Evolutionary conservation across 192 early-diverging fungal species (phyloP).

Genomic region (Backusella morwellensis): DNA sequence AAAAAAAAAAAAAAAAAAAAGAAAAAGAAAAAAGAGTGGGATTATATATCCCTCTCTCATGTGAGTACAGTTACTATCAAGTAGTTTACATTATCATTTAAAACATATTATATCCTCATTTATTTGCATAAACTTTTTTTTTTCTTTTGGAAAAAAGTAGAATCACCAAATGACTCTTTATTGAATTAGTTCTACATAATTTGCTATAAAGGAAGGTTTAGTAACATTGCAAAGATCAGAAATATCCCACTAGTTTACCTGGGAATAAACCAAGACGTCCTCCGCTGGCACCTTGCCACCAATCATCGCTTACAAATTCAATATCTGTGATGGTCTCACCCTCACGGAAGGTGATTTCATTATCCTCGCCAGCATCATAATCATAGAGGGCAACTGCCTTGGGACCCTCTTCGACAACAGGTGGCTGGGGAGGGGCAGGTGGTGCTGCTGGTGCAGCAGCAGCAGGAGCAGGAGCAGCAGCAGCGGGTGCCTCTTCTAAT

Average conservation of each 20-base stretch:
- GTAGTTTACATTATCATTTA: too few species aligned
- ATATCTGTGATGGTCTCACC: slow-evolving; percentile 77
- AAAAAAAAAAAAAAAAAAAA: too few species aligned
- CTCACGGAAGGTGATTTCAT: slow-evolving; percentile 81
- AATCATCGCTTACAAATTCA: slow-evolving; percentile 81
- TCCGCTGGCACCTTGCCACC: slow-evolving; percentile 85
- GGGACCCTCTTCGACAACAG: slow-evolving; percentile 34
- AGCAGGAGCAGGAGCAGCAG: slow-evolving; percentile 15
- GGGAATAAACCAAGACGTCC: slow-evolving; percentile 68
- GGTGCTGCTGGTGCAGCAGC: slow-evolving; percentile 23
- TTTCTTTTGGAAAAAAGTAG: too few species aligned
- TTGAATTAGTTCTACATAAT: slow-evolving; percentile 49
- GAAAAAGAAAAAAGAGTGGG: too few species aligned
- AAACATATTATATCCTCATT: too few species aligned
- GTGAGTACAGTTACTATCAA: too few species aligned
- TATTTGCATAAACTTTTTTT: too few species aligned
- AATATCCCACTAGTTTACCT: slow-evolving; percentile 39
- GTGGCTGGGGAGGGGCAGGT: slow-evolving; percentile 12
- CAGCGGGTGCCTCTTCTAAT: slow-evolving; percentile 23
- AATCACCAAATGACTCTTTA: slow-evolving; percentile 6
- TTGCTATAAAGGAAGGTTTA: slow-evolving; percentile 33
- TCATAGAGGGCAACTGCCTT: slow-evolving; percentile 74
- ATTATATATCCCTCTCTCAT: too few species aligned
- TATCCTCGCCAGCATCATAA: slow-evolving; percentile 82
- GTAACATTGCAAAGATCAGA: background rate